Conservation (phyloP, 2,329 filamentous ascomycete species). For the Fusarium chlamydosporum region DNA sequence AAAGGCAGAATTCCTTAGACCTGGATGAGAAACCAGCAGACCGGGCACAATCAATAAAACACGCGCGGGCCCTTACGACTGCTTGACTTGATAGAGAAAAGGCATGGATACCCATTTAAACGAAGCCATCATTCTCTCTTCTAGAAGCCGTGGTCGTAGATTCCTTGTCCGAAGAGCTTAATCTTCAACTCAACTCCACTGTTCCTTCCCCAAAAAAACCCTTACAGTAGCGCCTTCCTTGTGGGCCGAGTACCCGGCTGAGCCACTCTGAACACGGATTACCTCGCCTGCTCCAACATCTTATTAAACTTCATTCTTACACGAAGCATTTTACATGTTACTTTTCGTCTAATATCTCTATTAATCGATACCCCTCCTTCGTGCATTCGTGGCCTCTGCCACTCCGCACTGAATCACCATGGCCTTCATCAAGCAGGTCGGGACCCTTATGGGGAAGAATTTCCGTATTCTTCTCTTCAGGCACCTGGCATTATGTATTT, state of each 20-base stretch:
- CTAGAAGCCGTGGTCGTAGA: not conserved
- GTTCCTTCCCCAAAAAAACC: slow-evolving; percentile 9
- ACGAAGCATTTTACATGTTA: slow-evolving; percentile 6
- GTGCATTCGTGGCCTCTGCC: slow-evolving; percentile 21
- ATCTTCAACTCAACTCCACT: slow-evolving; percentile 5
- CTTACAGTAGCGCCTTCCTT: not conserved
- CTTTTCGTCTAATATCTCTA: not conserved
- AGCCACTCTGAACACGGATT: slow-evolving; percentile 7
- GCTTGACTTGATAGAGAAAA: not conserved
- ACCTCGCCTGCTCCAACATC: slow-evolving; percentile 2
- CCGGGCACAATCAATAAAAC: not conserved
- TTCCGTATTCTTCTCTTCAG: slow-evolving; percentile 70
- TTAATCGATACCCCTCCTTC: slow-evolving; percentile 10
- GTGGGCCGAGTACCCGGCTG: not conserved
- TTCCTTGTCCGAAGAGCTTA: not conserved
- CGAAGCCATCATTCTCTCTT: not conserved
- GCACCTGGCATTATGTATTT: slow-evolving; percentile 65
- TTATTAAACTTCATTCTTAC: slow-evolving; percentile 7
- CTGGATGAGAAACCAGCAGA: not conserved
- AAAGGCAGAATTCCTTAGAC: not conserved
- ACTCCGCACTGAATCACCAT: slow-evolving; percentile 54
- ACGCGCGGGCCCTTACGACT: not conserved
- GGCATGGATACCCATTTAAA: not conserved
- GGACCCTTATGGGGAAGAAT: slow-evolving; percentile 74
- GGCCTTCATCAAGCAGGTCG: slow-evolving; percentile 69